A percentile compares a stretch with the other conserved stretches of the same genome.
Conservation (phyloP, 2,329 filamentous ascomycete genomes). For the Sordariomycetes sp. region DNA sequence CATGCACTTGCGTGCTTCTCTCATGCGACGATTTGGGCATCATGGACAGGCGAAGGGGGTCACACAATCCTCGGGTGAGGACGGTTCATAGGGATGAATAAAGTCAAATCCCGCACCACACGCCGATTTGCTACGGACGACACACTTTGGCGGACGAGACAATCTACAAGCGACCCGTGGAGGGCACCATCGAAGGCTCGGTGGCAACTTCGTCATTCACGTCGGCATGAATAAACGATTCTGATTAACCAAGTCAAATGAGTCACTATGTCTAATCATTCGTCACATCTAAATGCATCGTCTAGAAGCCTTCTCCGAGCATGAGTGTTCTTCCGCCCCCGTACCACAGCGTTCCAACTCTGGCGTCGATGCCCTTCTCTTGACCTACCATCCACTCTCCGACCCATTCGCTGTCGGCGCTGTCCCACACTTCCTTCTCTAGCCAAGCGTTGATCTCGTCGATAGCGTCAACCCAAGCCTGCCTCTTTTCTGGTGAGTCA, state of each 20-base stretch:
- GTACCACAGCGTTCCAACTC: slow-evolving; percentile 77
- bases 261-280: too few species aligned
- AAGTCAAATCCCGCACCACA: too few species aligned
- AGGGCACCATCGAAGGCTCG: too few species aligned
- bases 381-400: slow-evolving; percentile 86
- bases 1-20: slow-evolving; percentile 30
- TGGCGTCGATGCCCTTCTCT: slow-evolving; percentile 69
- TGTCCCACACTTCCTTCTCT: slow-evolving; percentile 60
- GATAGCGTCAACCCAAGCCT: slow-evolving; percentile 58
- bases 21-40: slow-evolving; percentile 33
- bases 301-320: slow-evolving; percentile 51
- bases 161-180: too few species aligned
- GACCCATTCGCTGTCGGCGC: slow-evolving; percentile 27
- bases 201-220: too few species aligned
- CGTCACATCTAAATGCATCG: too few species aligned
- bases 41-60: slow-evolving; percentile 40
- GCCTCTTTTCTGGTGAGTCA: slow-evolving; percentile 46
- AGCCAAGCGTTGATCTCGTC: slow-evolving; percentile 74
- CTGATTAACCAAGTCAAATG: too few species aligned
- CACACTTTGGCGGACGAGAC: too few species aligned
- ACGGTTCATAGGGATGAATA: slow-evolving; percentile 31
- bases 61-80: slow-evolving; percentile 31
- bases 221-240: too few species aligned
- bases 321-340: slow-evolving; percentile 67
- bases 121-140: too few species aligned